A percentile compares a stretch with the other conserved stretches of the same genome.
Conservation (phyloP, 108 stramenopile species). For the Pseudonitzschia delicatissima region DNA sequence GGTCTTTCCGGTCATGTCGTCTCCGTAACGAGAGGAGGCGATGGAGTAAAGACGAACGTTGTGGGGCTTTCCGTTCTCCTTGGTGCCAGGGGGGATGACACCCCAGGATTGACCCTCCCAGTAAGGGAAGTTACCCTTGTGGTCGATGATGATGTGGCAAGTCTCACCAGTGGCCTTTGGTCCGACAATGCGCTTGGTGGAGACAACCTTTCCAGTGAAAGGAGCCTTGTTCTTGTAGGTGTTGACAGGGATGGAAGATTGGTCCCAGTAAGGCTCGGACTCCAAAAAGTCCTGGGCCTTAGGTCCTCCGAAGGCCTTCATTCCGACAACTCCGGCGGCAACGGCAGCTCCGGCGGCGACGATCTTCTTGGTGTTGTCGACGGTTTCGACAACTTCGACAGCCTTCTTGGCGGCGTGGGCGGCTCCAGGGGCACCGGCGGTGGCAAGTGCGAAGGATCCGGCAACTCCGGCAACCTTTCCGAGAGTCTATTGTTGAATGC, state of each 20-base stretch:
- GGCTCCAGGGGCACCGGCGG: conserved; percentile 64
- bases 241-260: conserved; percentile 88
- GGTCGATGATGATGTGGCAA: conserved; percentile 98
- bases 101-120: conserved; percentile 98
- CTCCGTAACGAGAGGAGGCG: conserved; percentile 96
- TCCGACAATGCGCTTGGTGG: conserved; percentile 96
- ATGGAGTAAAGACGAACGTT: conserved; percentile 96
- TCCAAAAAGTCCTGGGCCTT: conserved; percentile 95
- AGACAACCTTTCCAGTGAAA: conserved; percentile 93
- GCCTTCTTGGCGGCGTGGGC: conserved; percentile 61
- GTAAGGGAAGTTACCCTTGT: conserved; percentile 96
- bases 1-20: conserved; percentile 96
- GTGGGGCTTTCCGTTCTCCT: conserved; percentile 95
- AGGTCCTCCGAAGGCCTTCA: conserved; percentile 35
- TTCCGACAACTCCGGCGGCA: conserved; percentile 56
- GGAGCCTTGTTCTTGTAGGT: conserved; percentile 96
- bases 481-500: conserved; percentile 33
- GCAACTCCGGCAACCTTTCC: conserved; percentile 67
- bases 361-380: conserved; percentile 62
- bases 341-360: conserved; percentile 59
- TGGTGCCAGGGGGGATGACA: conserved; percentile 90
- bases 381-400: conserved; percentile 61
- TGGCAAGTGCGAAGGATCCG: conserved; percentile 60
- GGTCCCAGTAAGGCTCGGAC: conserved; percentile 91
- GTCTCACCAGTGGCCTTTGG: conserved; percentile 96